phyloP scores from a whole-genome alignment of 345 rosid species.

The Erodium maritimum region DNA sequence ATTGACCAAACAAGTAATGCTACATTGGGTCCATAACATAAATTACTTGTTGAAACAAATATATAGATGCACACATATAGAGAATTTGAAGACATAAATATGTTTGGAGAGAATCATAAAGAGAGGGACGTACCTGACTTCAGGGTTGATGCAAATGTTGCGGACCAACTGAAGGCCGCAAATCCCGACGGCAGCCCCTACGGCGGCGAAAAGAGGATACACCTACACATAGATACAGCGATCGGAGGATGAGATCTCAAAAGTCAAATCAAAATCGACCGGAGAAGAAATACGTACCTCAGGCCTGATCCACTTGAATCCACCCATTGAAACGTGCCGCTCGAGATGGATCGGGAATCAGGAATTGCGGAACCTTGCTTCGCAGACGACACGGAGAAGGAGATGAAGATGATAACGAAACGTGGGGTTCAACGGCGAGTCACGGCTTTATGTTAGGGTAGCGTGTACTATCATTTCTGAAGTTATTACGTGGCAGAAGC shows the following conservation, averaged over 20 bases:
- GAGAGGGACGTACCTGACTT: constrained; percentile 70
- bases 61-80: no score
- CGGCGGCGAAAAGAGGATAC: constrained; percentile 85
- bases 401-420: neutral
- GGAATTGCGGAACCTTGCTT: neutral
- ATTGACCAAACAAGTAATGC: no score
- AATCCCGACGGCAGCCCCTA: constrained; percentile 82
- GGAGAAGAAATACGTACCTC: neutral
- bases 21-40: no score
- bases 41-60: no score
- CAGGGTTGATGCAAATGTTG: constrained; percentile 82
- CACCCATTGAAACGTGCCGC: neutral
- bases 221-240: constrained; percentile 29
- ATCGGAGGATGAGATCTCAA: neutral
- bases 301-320: neutral
- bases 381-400: no score
- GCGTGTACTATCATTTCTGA: neutral
- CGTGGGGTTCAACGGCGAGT: neutral
- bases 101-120: no score
- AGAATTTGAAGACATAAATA: no score
- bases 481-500: neutral
- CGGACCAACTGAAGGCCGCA: constrained; percentile 71
- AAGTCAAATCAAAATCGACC: neutral
- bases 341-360: neutral
- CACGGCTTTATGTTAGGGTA: neutral